Base-by-base conservation (phyloP, 179 eudicot genomes). In the Spinacia oleracea region DNA sequence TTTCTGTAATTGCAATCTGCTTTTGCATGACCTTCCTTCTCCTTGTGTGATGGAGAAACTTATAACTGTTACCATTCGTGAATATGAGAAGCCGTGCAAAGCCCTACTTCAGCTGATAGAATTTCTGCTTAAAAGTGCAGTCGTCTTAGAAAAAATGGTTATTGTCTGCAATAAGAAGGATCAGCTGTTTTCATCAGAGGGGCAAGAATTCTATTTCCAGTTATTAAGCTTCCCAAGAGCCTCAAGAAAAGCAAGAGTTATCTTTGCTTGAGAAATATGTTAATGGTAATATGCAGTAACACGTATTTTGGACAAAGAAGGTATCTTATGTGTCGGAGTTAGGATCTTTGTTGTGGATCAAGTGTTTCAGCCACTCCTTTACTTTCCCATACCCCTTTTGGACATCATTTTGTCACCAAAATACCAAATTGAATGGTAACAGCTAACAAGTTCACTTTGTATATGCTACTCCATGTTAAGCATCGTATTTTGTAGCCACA, bases 61-160 rank as follows among this genome's bases (percentile, higher is more conserved):
- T 12, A 72, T 48, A 73, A 72, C 46, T 46, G 34, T 78, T 34
- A 51, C 78, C 20, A 45, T 53, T 5, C 70, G 56, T 80, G 70
- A 63, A 18, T 74, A 21, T 58, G 67, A 1, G 38, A 56, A 53
- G 4, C 74, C 78, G 0, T 67, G 43, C 16, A 21, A 58, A 31
- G 46, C 14, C 58, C 75, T 68, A 64, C 70, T 80, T 67, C 74
- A 58, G 50, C 38, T 80, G 21, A 58, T 56, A 0, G 67, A 67
- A 80, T 74, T 80, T 40, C 53, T 75, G 38, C 82, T 80, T 34
- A 80, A 58, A 58, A 74, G 60, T 50, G 78, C 82, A 12, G 27
- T 46, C 16, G 65, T 21, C 56, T 43, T 74, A 74, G 74, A 80
- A 1, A 18, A 66, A 66, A 8, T 80, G 67, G 66, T 66, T 18